Base-by-base conservation (phyloP, 257 asterid genomes). In the Henckelia pumila region DNA sequence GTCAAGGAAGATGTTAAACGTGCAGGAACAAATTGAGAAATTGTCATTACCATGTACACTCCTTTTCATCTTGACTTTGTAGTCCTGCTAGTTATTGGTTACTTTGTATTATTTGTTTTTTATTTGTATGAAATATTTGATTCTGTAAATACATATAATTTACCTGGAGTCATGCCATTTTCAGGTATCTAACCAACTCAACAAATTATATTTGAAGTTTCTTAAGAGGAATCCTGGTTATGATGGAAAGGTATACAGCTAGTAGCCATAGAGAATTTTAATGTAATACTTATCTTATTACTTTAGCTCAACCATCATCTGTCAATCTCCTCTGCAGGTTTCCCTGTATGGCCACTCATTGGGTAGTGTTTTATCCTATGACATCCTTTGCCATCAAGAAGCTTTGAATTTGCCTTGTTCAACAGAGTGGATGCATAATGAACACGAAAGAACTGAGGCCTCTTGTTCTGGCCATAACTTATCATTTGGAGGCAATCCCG, bases 361-460 rank as follows among this genome's bases (percentile, higher is more conserved):
- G 73, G 99, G 99, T 79, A 90, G 99, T 75, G 97, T 93, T 69
- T 83, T 93, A 70, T 88, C 97, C n/a, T 93, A 88, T 61, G 97
- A 93, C 75, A 93, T 93, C 80, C 92, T 93, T 63, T 93, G 99
- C 77, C 99, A 93, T 80, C 99, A 93, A 90, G 87, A 79, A 70
- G 80, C 61, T 66, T 74, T 88, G 59, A 73, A 69, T 64, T 88
- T 95, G 29, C 87, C 99, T 37, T 88, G 81, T 75, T 95, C 95
- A 16, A 82, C 86, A 94, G 97, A 88, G 75, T 80, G 84, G 84
- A 70, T 90, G 95, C 85, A 74, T 81, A 81, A 70, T 71, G 92
- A 86, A 66, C 91, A 79, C n/a, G 3, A 40, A 55, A 71, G 62
- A 76, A 70, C 64, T 47, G 85, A 76, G 64, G 32, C 22, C 1